Evolutionary conservation across 2,329 filamentous ascomycete species (phyloP).

Genomic region (Diaporthe citrichinensis): DNA sequence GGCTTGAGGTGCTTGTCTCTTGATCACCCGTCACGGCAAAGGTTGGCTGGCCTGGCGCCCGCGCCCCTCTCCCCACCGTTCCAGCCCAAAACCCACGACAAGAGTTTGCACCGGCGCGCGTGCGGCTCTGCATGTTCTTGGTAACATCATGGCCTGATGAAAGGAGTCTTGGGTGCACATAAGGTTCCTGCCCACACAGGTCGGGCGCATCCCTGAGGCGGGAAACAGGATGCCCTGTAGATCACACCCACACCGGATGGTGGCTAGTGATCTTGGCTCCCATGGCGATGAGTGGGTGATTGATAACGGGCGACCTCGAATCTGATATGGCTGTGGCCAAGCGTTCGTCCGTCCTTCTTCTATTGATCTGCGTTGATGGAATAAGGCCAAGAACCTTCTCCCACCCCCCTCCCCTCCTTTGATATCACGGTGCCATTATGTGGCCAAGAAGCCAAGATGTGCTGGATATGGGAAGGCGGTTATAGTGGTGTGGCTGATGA

Average conservation of each 20-base stretch:
- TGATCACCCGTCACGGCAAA: constrained; percentile 1
- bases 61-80: too few relatives aligned
- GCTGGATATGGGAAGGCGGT: not conserved
- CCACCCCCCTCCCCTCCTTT: not conserved
- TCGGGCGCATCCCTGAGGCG: not conserved
- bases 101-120: not conserved
- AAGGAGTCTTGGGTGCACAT: constrained; percentile 13
- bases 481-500: not conserved
- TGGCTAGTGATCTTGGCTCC: constrained; percentile 10
- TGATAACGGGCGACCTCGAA: not conserved
- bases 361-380: constrained; percentile 3
- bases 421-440: constrained; percentile 8
- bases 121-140: constrained; percentile 11
- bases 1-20: constrained; percentile 1
- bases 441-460: constrained; percentile 11
- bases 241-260: constrained; percentile 17
- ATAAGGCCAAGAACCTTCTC: not conserved
- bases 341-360: constrained; percentile 10
- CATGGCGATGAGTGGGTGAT: not conserved
- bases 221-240: not conserved
- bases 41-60: not conserved
- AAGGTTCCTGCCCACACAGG: not conserved
- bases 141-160: constrained; percentile 26
- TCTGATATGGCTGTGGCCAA: not conserved
- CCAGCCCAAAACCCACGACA: not conserved